Percentiles rank a stretch among this genome's conserved stretches.
Evolutionary conservation across 2,329 filamentous ascomycete genomes (phyloP).

Genomic region (Knufia fluminis): DNA sequence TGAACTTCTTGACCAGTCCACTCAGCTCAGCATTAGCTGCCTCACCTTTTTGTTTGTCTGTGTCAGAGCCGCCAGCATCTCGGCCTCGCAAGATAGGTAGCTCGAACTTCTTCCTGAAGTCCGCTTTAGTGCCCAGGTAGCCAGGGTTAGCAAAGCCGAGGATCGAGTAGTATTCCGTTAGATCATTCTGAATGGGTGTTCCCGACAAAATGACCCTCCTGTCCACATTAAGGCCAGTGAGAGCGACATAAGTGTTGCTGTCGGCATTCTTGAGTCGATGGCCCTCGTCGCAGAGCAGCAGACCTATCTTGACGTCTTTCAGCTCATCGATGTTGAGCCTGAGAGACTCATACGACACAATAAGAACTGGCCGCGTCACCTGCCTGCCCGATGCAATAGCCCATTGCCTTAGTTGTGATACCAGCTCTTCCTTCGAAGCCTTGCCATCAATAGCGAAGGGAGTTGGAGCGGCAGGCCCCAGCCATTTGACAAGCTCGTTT

Average conservation of each 20-base stretch:
- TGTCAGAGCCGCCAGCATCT: slow-evolving; percentile 79
- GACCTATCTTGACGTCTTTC: slow-evolving; percentile 77
- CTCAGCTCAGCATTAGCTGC: slow-evolving; percentile 74
- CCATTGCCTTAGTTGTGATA: slow-evolving; percentile 86
- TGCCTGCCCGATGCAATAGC: slow-evolving; percentile 82
- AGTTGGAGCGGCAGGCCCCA: slow-evolving; percentile 79
- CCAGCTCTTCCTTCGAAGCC: slow-evolving; percentile 87
- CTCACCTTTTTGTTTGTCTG: slow-evolving; percentile 72
- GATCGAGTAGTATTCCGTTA: slow-evolving; percentile 95
- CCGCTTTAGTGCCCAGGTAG: slow-evolving; percentile 74
- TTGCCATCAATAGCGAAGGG: slow-evolving; percentile 97
- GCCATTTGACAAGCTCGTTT: slow-evolving; percentile 93
- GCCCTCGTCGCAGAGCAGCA: slow-evolving; percentile 92
- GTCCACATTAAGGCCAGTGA: slow-evolving; percentile 83
- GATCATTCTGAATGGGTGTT: slow-evolving; percentile 94
- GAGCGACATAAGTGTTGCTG: slow-evolving; percentile 83
- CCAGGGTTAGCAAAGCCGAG: slow-evolving; percentile 95
- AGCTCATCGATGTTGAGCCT: slow-evolving; percentile 85
- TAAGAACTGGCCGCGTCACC: slow-evolving; percentile 85
- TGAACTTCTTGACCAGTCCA: slow-evolving; percentile 88
- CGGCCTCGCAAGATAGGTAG: slow-evolving; percentile 84
- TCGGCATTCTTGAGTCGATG: slow-evolving; percentile 96
- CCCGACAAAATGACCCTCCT: slow-evolving; percentile 90
- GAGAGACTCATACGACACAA: slow-evolving; percentile 94
- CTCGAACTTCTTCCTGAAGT: slow-evolving; percentile 92